Base-by-base conservation (phyloP, 163 green algal genomes). In the Chlamydomonas reinhardtii region DNA sequence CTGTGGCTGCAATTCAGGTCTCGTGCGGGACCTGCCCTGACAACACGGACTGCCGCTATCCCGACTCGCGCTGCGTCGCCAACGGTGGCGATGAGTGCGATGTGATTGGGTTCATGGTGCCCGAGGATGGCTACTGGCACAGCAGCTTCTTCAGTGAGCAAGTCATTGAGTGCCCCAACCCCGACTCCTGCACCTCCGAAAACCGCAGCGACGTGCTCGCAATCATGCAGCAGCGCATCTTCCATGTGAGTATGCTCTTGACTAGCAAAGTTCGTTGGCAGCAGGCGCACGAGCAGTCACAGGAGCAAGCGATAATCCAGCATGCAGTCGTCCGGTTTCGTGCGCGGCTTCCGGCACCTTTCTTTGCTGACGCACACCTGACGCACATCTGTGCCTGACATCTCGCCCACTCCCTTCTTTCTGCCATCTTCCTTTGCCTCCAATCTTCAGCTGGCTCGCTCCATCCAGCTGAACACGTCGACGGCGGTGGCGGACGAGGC, bases 71-170 rank as follows among this genome's bases (percentile, higher is more conserved):
- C 5, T 77, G 78, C 68, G 24, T 29, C 19, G 17, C 59, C 25
- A 56, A 70, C 11, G 24, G 8, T 16, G 78, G 27, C n/a, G 70
- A 61, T 0, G n/a, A 68, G 1, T 84, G 76, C 65, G 76, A 76
- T 22, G 66, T 71, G 4, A 8, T 54, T 2, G 80, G 80, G 6
- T 86, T 56, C 54, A 52, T 86, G 69, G 80, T 86, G 54, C 69
- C 70, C 8, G 8, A 78, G 16, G 70, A 79, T 15, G 80, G 80
- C 27, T 86, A 80, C 56, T 86, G 80, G 80, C 80, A 86, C 34
- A 48, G 29, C 54, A 86, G 56, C 70, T 79, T 86, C 80, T 86
- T 80, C 80, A 86, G 80, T 68, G 70, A 86, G 69, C 66, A 86
- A 70, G 70, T 85, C 48, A 35, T 77, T 2, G 78, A 76, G 32